These are phyloP conservation scores for Heterobasidion occidentale DNA, from an alignment of 1,284 basidiomycete genomes.

Conservation along the genomic window DNA sequence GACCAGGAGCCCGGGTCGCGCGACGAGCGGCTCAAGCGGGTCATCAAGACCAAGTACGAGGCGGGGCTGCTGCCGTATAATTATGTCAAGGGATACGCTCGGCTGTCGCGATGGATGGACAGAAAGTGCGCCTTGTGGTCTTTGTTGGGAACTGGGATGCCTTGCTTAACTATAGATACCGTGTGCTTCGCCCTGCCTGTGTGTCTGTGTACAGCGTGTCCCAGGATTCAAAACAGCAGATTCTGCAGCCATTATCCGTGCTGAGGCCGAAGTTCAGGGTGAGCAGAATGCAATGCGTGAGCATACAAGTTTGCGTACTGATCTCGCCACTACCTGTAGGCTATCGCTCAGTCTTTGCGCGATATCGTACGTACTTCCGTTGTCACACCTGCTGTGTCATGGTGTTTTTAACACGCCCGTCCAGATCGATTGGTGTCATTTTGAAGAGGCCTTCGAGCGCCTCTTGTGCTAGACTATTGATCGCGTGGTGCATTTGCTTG, in stretches of 20 bases:
- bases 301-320: constrained; percentile 3
- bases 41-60: constrained; percentile 96
- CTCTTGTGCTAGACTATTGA: constrained; percentile 95
- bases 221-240: constrained; percentile 85
- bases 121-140: constrained; percentile 50
- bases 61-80: constrained; percentile 94
- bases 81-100: constrained; percentile 90
- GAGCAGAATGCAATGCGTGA: constrained; percentile 10
- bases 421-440: too few species aligned
- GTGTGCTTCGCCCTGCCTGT: not conserved
- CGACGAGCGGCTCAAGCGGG: constrained; percentile 84
- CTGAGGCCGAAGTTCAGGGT: constrained; percentile 91
- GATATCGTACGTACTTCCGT: constrained; percentile 58
- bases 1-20: constrained; percentile 91
- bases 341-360: constrained; percentile 83
- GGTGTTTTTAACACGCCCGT: constrained; percentile 6
- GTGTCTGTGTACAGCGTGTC: constrained; percentile 56
- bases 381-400: constrained; percentile 1
- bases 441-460: constrained; percentile 96
- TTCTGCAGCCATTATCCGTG: constrained; percentile 82
- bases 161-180: not conserved
- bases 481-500: constrained; percentile 91
- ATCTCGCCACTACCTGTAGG: constrained; percentile 30
- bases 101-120: constrained; percentile 93
- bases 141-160: not conserved